Evolutionary conservation across 1,139 yeast species (phyloP).

Genomic region (Yamadazyma atmosphaerica): DNA sequence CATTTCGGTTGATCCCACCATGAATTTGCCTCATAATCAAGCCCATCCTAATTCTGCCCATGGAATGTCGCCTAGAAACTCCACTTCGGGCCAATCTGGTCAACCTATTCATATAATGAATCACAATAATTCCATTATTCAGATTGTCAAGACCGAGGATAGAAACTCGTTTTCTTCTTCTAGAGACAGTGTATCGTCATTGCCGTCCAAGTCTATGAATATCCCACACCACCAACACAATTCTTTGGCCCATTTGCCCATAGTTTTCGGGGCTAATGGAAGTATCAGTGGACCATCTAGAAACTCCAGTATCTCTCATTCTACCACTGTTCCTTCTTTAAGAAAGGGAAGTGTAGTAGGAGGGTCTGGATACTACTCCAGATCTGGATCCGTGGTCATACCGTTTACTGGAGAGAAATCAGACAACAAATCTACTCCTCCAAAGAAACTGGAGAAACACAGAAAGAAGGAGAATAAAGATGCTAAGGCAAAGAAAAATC

Average conservation of each 20-base stretch:
- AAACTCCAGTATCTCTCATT: constrained; percentile 40
- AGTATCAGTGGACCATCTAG: constrained; percentile 46
- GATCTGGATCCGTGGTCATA: constrained; percentile 49
- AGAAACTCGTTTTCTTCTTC: constrained; percentile 37
- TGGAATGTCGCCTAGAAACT: constrained; percentile 38
- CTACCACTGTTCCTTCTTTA: constrained; percentile 39
- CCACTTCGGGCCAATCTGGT: constrained; percentile 20
- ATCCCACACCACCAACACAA: constrained; percentile 50
- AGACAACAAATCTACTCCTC: constrained; percentile 25
- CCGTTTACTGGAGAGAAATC: constrained; percentile 37
- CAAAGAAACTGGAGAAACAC: constrained; percentile 12
- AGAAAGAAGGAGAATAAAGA: constrained; percentile 9
- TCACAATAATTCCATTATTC: constrained; percentile 47
- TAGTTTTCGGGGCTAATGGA: constrained; percentile 43
- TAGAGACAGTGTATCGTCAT: constrained; percentile 44
- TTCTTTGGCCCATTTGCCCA: constrained; percentile 46
- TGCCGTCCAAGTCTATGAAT: constrained; percentile 50
- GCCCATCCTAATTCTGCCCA: constrained; percentile 38
- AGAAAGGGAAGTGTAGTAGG: constrained; percentile 44
- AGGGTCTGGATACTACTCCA: constrained; percentile 37
- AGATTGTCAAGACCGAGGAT: constrained; percentile 40
- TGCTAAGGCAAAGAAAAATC: constrained; percentile 11
- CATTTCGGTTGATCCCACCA: constrained; percentile 47
- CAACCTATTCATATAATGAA: constrained; percentile 5
- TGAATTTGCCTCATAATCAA: constrained; percentile 49